These are phyloP conservation scores for Cetradonia linearis DNA, from an alignment of 495 filamentous ascomycete genomes.

Conservation along the genomic window DNA sequence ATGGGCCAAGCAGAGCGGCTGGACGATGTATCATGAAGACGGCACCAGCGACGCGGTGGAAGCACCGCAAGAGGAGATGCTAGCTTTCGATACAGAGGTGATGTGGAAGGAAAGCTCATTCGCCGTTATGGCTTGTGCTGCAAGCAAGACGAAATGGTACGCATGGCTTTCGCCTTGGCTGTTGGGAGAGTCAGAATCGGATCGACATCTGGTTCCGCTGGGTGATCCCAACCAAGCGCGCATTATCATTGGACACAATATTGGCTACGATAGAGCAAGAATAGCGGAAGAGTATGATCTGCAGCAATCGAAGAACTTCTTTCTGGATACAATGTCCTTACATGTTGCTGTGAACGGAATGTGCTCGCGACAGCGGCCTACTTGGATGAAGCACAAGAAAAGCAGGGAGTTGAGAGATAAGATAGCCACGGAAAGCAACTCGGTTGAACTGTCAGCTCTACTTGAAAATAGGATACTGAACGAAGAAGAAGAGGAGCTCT, in stretches of 20 bases:
- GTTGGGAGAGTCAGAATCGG: constrained; percentile 64
- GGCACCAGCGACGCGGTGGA: constrained; percentile 61
- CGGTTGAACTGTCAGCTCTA: constrained; percentile 58
- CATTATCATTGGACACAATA: constrained; percentile 86
- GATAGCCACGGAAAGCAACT: constrained; percentile 58
- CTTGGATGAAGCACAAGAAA: constrained; percentile 94
- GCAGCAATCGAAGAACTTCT: constrained; percentile 70
- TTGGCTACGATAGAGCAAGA: constrained; percentile 88
- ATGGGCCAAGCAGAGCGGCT: constrained; percentile 76
- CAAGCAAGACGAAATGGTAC: constrained; percentile 83
- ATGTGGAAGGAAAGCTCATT: constrained; percentile 88
- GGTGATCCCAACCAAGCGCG: constrained; percentile 59
- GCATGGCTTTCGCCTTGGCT: constrained; percentile 97
- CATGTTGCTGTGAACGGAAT: constrained; percentile 98
- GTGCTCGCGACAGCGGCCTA: constrained; percentile 92
- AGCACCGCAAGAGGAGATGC: constrained; percentile 64
- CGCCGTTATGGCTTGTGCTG: constrained; percentile 93
- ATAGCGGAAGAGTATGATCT: constrained; percentile 84
- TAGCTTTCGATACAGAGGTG: constrained; percentile 94
- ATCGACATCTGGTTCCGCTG: constrained; percentile 74
- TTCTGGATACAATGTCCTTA: constrained; percentile 95
- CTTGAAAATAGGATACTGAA: constrained; percentile 54
- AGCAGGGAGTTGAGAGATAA: constrained; percentile 74
- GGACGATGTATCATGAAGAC: constrained; percentile 82
- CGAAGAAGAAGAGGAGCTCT: constrained; percentile 87